Evolutionary conservation across 306 rosid genomes (phyloP).

Genomic region (Comarum palustre): DNA sequence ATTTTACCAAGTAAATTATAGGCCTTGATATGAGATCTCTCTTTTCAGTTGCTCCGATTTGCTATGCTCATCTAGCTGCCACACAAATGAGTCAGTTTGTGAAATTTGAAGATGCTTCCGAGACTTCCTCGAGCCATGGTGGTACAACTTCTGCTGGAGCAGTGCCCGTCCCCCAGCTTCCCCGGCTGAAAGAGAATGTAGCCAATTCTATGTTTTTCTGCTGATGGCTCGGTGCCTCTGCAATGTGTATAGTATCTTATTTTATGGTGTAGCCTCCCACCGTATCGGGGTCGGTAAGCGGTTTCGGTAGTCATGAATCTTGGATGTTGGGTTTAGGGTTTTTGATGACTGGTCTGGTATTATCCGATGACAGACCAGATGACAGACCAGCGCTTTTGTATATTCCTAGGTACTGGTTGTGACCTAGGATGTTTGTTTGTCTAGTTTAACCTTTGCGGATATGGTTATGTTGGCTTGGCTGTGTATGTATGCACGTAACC

Average conservation of each 20-base stretch:
- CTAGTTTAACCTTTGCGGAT: background rate
- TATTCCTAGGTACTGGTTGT: background rate
- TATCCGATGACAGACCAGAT: too few species aligned
- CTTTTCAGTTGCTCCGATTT: slow-evolving; percentile 81
- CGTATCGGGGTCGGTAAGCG: slow-evolving; percentile 6
- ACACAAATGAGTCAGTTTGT: slow-evolving; percentile 68
- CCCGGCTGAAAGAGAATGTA: slow-evolving; percentile 50
- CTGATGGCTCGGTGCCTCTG: slow-evolving; percentile 27
- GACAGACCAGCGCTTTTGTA: background rate
- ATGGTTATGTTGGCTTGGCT: background rate
- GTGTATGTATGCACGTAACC: background rate
- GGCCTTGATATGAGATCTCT: background rate
- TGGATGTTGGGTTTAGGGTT: background rate
- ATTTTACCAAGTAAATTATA: background rate
- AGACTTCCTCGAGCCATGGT: slow-evolving; percentile 79
- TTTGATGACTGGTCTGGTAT: background rate
- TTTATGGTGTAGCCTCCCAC: slow-evolving; percentile 22
- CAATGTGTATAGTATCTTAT: slow-evolving; percentile 21
- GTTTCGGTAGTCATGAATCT: background rate
- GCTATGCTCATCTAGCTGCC: slow-evolving; percentile 94
- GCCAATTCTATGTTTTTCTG: slow-evolving; percentile 81
- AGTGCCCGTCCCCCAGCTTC: slow-evolving; percentile 71
- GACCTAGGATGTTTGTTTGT: background rate
- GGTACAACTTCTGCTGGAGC: slow-evolving; percentile 53
- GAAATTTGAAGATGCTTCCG: slow-evolving; percentile 75